phyloP scores from a whole-genome alignment of 108 stramenopile species.

The Schizochytrium sp. region DNA sequence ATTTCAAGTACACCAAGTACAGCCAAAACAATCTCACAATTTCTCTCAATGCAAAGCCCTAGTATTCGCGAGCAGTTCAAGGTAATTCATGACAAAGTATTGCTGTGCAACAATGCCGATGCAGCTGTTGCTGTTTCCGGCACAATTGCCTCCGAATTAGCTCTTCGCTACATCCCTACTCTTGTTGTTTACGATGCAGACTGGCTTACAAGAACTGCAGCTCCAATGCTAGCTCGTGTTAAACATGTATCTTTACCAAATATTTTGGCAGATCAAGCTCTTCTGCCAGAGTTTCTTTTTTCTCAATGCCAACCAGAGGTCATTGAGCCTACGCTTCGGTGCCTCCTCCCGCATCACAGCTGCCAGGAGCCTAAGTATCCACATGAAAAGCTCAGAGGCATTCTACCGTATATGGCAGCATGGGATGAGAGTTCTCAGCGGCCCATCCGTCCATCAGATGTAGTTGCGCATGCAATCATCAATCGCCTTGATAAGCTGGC shows the following conservation, averaged over 20 bases:
- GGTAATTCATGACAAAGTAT: not conserved
- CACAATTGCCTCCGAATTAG: not conserved
- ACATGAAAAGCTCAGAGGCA: not conserved
- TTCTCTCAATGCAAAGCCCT: not conserved
- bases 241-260: not conserved
- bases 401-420: not conserved
- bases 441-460: not conserved
- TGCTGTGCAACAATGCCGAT: not conserved
- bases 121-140: conserved; percentile 16
- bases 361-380: not conserved
- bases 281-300: conserved; percentile 6
- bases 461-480: conserved; percentile 8
- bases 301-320: not conserved
- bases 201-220: conserved; percentile 13
- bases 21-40: not conserved
- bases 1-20: not conserved
- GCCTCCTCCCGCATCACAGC: not conserved
- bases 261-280: not conserved
- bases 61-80: not conserved
- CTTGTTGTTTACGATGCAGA: not conserved
- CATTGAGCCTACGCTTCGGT: not conserved
- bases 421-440: not conserved
- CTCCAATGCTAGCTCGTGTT: not conserved
- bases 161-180: not conserved
- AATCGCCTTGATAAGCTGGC: not conserved